Base-by-base conservation (phyloP, 805 yeast genomes). In the Blastobotrys muscicola region DNA sequence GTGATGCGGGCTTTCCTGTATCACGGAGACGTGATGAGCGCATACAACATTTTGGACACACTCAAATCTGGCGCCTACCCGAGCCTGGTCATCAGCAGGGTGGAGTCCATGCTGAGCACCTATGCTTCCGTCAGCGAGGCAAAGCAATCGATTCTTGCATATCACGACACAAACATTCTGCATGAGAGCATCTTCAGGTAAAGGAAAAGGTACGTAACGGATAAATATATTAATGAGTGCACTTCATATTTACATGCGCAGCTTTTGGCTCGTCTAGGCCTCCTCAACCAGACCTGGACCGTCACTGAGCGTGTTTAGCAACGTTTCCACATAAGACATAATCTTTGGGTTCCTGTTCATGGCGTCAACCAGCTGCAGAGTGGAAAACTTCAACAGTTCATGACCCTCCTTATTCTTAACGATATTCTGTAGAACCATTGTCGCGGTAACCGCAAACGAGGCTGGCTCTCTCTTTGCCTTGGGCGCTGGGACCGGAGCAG, bases 351-450 rank as follows among this genome's bases (percentile, higher is more conserved):
- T 60, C 23, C 50, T 34, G 8, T 36, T 14, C 26, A 51, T 47
- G 2, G 61, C 54, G 15, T 45, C 49, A n/a, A 50, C 41, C n/a
- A 60, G 38, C 1, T 47, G 53, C 3, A 42, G 36, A 11, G 45
- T 36, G 16, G 23, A 13, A 8, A 45, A 54, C 36, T 46, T 41
- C 14, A 59, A 45, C 14, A 50, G 41, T 13, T 29, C 41, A 35
- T 49, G 48, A 13, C 65, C 65, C 8, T 39, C 41, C 12, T 45
- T 44, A 33, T 54, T 52, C 12, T 58, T 49, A 7, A 68, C 65
- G 15, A 66, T 49, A 45, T 67, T 67, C 30, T 61, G 61, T 15
- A 66, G 53, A 0, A 64, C 63, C 13, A 61, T 47, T 2, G 60
- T 60, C 2, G 66, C 64, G 1, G 65, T 59, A 26, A 57, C 50